A percentile compares a stretch with the other conserved stretches of the same genome.
phyloP scores from a whole-genome alignment of 2,329 filamentous ascomycete genomes.

The Thermothelomyces thermophilus region DNA sequence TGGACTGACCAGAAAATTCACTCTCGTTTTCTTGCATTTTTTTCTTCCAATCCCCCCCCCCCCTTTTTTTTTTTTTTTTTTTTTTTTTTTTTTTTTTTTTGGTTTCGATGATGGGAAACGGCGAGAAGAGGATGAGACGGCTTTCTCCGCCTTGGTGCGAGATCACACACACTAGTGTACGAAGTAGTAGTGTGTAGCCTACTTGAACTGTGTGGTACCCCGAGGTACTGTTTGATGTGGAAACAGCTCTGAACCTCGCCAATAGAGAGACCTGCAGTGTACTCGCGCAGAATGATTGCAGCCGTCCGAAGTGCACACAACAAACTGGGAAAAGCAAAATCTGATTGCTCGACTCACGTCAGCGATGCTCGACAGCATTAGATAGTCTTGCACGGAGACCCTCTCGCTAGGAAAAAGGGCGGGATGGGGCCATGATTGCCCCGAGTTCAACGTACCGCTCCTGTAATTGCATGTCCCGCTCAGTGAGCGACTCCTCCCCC shows the following conservation, averaged over 20 bases:
- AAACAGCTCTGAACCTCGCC: background rate
- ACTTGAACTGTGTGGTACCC: too few species aligned
- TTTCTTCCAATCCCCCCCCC: too few species aligned
- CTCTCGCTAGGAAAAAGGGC: background rate
- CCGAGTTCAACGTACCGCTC: background rate
- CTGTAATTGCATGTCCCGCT: constrained; percentile 7
- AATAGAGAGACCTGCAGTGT: background rate
- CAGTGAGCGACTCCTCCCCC: background rate
- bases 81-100: too few species aligned
- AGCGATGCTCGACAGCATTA: background rate
- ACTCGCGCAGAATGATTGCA: background rate
- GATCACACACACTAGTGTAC: too few species aligned
- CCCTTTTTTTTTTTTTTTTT: too few species aligned
- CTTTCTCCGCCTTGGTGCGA: too few species aligned
- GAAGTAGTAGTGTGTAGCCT: too few species aligned
- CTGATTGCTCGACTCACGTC: background rate
- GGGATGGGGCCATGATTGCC: constrained; percentile 1
- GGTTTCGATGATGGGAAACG: too few species aligned
- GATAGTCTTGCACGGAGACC: too few species aligned
- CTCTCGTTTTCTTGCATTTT: background rate
- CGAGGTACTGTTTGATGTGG: background rate
- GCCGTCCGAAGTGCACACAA: background rate
- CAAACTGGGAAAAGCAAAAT: background rate
- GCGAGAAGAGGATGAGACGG: too few species aligned
- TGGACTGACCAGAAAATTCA: background rate